These are phyloP conservation scores for Euphorbia lathyris DNA, from an alignment of 345 rosid species.

Conservation along the genomic window DNA sequence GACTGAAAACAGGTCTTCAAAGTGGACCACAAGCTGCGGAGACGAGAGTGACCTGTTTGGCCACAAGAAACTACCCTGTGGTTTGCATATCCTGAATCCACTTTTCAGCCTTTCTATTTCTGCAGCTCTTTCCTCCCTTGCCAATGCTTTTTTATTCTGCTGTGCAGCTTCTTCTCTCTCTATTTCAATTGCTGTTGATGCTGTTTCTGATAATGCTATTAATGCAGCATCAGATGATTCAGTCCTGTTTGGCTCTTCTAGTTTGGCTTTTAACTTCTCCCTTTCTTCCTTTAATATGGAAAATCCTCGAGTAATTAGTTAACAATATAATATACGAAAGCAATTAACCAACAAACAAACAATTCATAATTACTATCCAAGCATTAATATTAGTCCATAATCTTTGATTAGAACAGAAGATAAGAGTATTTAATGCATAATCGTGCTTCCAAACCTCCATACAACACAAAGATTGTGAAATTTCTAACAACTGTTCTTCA, in stretches of 20 bases:
- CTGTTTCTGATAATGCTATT: constrained; percentile 20
- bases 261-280: constrained; percentile 36
- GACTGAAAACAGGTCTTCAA: constrained; percentile 27
- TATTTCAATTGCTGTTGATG: constrained; percentile 16
- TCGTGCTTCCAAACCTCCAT: constrained; percentile 43
- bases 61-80: constrained; percentile 73
- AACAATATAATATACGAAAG: not conserved
- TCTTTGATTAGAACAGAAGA: not conserved
- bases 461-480: constrained; percentile 41
- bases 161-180: constrained; percentile 15
- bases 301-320: not conserved
- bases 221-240: constrained; percentile 13
- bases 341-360: not conserved
- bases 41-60: constrained; percentile 42
- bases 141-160: constrained; percentile 12
- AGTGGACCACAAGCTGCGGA: constrained; percentile 29
- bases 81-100: constrained; percentile 83
- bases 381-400: not conserved
- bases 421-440: no score
- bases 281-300: constrained; percentile 45
- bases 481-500: constrained; percentile 53
- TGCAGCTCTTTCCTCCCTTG: constrained; percentile 42
- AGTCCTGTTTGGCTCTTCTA: constrained; percentile 31
- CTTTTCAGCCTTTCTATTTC: constrained; percentile 59
- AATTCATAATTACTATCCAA: no score